phyloP scores from a whole-genome alignment of 2,329 filamentous ascomycete species.

The Pseudogymnoascus sp. region DNA sequence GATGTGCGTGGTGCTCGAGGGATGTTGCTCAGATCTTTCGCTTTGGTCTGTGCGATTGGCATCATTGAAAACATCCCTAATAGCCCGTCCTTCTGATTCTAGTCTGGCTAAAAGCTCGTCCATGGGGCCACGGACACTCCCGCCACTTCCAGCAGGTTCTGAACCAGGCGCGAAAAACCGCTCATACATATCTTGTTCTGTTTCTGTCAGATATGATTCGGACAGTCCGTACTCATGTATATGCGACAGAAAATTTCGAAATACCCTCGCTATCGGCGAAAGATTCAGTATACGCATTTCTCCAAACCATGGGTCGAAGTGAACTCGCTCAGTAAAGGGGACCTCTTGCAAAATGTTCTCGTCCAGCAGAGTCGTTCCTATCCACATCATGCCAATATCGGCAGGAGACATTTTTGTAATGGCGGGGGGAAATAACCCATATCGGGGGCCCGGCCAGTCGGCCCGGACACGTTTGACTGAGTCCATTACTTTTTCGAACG shows the following conservation, averaged over 20 bases:
- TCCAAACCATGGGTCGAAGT: not conserved
- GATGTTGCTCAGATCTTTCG: not conserved
- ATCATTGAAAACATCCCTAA: not conserved
- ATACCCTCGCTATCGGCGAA: not conserved
- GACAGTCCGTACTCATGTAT: not conserved
- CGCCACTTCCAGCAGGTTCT: not conserved
- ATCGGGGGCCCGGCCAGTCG: not conserved
- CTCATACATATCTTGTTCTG: constrained; percentile 24
- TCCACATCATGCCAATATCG: not conserved
- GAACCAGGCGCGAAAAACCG: constrained; percentile 12
- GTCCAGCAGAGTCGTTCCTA: not conserved
- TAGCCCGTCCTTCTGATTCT: not conserved
- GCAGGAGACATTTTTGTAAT: not conserved
- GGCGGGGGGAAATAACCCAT: not conserved
- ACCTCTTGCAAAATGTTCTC: not conserved
- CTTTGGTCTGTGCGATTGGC: not conserved
- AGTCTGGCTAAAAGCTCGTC: not conserved
- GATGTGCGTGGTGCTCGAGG: not conserved
- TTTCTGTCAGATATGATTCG: not conserved
- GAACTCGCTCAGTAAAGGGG: not conserved
- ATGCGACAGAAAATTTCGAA: not conserved
- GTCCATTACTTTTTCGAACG: not conserved
- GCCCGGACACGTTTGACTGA: not conserved
- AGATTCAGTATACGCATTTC: not conserved
- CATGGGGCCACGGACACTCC: not conserved